Conservation (phyloP, 2,329 filamentous ascomycete species). For the Colletotrichum cereale region DNA sequence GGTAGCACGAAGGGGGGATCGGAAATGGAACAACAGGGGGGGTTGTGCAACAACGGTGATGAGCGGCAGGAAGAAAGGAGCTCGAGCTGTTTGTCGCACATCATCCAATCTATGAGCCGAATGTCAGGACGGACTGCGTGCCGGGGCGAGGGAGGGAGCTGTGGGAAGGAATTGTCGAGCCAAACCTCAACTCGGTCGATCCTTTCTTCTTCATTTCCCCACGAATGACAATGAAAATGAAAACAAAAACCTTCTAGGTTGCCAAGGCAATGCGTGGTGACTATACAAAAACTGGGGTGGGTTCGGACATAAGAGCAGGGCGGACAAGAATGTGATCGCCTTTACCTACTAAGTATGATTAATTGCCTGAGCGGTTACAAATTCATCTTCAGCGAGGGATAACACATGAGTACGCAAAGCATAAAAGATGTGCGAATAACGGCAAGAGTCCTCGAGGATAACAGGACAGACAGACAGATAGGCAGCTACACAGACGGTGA, state of each 20-base stretch:
- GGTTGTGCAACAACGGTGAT: not conserved
- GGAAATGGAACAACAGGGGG: slow-evolving; percentile 5
- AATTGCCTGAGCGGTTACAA: not conserved
- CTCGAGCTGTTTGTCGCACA: slow-evolving; percentile 36
- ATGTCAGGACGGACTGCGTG: slow-evolving; percentile 36
- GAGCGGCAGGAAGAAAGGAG: not conserved
- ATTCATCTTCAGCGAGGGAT: not conserved
- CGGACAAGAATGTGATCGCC: not conserved
- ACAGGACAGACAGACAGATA: not conserved
- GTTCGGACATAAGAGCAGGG: slow-evolving; percentile 4
- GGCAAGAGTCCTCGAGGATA: not conserved
- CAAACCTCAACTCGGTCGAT: slow-evolving; percentile 16
- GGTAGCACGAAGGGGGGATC: not conserved
- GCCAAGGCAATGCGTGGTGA: slow-evolving; percentile 29
- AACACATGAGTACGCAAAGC: not conserved
- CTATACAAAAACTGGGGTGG: slow-evolving; percentile 19
- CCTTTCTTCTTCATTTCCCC: not conserved
- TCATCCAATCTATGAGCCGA: slow-evolving; percentile 34
- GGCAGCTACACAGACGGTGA: not conserved
- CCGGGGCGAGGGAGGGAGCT: slow-evolving; percentile 26
- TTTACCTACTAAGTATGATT: no score
- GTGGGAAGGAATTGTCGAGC: slow-evolving; percentile 29
- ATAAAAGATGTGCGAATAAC: no score
- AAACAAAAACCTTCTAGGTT: slow-evolving; percentile 11
- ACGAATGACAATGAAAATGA: not conserved